Evolutionary conservation across 2,329 filamentous ascomycete species (phyloP).

Genomic region (Penicillium expansum): DNA sequence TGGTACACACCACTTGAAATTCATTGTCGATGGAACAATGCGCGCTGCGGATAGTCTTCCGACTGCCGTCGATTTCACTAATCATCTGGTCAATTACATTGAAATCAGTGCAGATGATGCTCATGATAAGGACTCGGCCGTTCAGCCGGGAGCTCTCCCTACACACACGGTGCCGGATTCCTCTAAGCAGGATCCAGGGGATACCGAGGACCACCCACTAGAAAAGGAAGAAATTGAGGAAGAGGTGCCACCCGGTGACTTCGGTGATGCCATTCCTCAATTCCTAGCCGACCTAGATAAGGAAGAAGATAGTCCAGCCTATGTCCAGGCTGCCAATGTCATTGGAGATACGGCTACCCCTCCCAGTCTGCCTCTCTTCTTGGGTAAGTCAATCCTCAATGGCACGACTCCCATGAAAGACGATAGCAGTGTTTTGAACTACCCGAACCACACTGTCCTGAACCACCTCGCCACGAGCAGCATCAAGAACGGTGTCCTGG

Average conservation of each 20-base stretch:
- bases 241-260: conserved; percentile 57
- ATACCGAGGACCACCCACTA: conserved; percentile 14
- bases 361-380: conserved; percentile 81
- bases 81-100: conserved; percentile 97
- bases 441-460: conserved; percentile 94
- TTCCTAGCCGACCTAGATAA: conserved; percentile 84
- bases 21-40: conserved; percentile 93
- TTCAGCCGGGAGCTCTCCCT: conserved; percentile 42
- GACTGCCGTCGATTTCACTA: conserved; percentile 95
- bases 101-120: conserved; percentile 80
- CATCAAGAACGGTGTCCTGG: conserved; percentile 93
- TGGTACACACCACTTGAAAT: conserved; percentile 94
- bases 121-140: conserved; percentile 36
- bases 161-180: conserved; percentile 45
- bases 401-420: conserved; percentile 90
- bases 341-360: conserved; percentile 79
- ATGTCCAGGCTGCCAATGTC: conserved; percentile 70
- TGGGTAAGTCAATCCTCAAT: conserved; percentile 93
- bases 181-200: conserved; percentile 39
- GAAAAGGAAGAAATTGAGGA: conserved; percentile 52
- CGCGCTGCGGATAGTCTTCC: conserved; percentile 80
- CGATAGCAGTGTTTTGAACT: conserved; percentile 92
- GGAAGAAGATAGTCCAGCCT: conserved; percentile 71
- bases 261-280: conserved; percentile 72
- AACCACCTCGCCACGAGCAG: conserved; percentile 97